Evolutionary conservation across 2,329 filamentous ascomycete species (phyloP).

Genomic region (Ceratocystiopsis brevicomis): DNA sequence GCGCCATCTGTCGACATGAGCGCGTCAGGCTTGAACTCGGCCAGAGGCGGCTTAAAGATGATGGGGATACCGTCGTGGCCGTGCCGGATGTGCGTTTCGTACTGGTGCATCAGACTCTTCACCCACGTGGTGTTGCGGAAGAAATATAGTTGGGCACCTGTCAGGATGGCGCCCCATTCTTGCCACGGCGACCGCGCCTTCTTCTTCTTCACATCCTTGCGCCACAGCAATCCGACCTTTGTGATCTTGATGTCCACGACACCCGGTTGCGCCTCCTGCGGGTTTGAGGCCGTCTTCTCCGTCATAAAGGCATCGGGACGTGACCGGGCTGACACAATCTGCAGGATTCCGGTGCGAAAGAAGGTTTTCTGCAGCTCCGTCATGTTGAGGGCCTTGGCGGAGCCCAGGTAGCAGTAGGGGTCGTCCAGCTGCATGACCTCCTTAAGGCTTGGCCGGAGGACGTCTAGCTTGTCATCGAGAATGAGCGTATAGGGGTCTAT

Average conservation of each 20-base stretch:
- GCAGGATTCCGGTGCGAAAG: constrained; percentile 75
- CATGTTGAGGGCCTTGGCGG: constrained; percentile 56
- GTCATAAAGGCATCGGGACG: constrained; percentile 90
- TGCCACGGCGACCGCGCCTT: constrained; percentile 93
- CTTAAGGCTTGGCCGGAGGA: constrained; percentile 65
- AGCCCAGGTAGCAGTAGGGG: constrained; percentile 73
- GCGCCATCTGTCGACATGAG: constrained; percentile 87
- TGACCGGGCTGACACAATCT: constrained; percentile 87
- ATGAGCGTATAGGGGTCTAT: constrained; percentile 93
- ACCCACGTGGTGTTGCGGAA: constrained; percentile 89
- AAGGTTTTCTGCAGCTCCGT: constrained; percentile 73
- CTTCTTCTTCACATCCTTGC: constrained; percentile 85
- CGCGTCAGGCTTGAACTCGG: constrained; percentile 84
- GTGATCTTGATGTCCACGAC: constrained; percentile 96
- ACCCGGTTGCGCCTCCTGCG: constrained; percentile 70
- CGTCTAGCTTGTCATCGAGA: constrained; percentile 70
- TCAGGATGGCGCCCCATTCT: constrained; percentile 93
- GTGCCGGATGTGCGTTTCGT: constrained; percentile 62
- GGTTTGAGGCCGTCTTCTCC: constrained; percentile 67
- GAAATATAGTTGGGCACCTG: constrained; percentile 91
- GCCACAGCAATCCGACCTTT: constrained; percentile 87
- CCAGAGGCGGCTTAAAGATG: constrained; percentile 75
- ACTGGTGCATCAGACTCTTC: constrained; percentile 75
- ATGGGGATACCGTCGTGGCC: constrained; percentile 59
- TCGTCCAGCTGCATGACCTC: constrained; percentile 90